Conservation (phyloP, 169 alveolate species). For the Cytauxzoon felis region DNA sequence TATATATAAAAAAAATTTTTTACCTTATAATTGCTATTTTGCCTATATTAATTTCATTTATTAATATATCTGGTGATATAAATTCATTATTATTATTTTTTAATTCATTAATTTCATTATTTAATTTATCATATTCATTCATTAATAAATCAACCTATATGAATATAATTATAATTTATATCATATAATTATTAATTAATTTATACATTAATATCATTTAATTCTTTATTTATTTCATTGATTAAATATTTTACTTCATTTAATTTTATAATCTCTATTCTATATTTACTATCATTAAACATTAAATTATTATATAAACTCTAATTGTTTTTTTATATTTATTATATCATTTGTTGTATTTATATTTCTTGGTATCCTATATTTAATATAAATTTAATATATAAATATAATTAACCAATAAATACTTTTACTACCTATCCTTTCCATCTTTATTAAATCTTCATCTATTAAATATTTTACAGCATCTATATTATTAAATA, state of each 20-base stretch:
- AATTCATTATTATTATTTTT: background rate
- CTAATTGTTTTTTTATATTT: background rate
- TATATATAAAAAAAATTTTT: background rate
- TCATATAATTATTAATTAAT: background rate
- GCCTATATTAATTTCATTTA: background rate
- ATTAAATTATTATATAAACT: background rate
- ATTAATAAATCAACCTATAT: background rate
- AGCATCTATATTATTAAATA: conserved; percentile 20
- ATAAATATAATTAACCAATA: conserved; percentile 36
- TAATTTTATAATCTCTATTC: background rate
- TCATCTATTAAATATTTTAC: conserved; percentile 57
- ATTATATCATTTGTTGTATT: background rate
- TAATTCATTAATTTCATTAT: background rate
- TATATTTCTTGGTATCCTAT: background rate
- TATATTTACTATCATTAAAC: background rate
- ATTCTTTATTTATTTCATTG: background rate
- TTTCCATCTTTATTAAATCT: conserved; percentile 45
- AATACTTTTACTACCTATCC: conserved; percentile 44
- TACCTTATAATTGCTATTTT: background rate
- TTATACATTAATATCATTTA: background rate
- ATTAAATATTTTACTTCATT: background rate
- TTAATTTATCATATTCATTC: background rate
- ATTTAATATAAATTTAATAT: background rate
- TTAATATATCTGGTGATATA: background rate
- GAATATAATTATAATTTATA: background rate